Evolutionary conservation across 768 basidiomycete genomes (phyloP).

Genomic region (Tephrocybe rancida): DNA sequence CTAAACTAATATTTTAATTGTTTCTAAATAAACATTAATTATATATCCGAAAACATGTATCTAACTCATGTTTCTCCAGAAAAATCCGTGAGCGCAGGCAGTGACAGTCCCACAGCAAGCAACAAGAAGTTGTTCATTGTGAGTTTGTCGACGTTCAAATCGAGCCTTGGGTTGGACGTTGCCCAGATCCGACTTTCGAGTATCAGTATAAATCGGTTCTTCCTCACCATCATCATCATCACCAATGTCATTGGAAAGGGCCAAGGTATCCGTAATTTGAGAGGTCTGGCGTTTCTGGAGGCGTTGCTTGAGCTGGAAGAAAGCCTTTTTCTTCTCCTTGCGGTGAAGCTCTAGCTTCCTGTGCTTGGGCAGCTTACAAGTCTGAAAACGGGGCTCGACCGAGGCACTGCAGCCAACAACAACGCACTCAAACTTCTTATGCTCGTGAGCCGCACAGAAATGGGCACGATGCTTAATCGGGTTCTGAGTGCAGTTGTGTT

Average conservation of each 20-base stretch:
- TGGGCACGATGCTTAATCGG: not conserved
- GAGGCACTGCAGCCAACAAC: too few relatives aligned
- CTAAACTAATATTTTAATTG: too few relatives aligned
- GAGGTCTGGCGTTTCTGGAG: not conserved
- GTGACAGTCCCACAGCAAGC: conserved; percentile 23
- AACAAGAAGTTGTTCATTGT: conserved; percentile 9
- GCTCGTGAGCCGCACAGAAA: not conserved
- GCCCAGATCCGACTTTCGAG: too few relatives aligned
- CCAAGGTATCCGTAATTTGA: not conserved
- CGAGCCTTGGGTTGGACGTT: too few relatives aligned
- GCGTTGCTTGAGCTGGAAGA: conserved; percentile 28
- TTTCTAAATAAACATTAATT: too few relatives aligned
- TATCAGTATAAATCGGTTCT: too few relatives aligned
- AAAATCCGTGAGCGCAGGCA: too few relatives aligned
- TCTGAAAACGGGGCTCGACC: too few relatives aligned
- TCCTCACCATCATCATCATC: too few relatives aligned
- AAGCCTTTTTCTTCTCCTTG: conserved; percentile 11
- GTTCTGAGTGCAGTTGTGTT: not conserved
- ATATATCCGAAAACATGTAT: too few relatives aligned
- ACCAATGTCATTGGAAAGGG: too few relatives aligned
- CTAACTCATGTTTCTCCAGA: too few relatives aligned
- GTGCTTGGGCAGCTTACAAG: conserved; percentile 15
- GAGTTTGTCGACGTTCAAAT: not conserved
- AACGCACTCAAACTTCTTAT: not conserved
- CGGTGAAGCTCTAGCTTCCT: conserved; percentile 20